Evolutionary conservation across 2,329 filamentous ascomycete species (phyloP).

Genomic region (Ophiocordyceps australis): DNA sequence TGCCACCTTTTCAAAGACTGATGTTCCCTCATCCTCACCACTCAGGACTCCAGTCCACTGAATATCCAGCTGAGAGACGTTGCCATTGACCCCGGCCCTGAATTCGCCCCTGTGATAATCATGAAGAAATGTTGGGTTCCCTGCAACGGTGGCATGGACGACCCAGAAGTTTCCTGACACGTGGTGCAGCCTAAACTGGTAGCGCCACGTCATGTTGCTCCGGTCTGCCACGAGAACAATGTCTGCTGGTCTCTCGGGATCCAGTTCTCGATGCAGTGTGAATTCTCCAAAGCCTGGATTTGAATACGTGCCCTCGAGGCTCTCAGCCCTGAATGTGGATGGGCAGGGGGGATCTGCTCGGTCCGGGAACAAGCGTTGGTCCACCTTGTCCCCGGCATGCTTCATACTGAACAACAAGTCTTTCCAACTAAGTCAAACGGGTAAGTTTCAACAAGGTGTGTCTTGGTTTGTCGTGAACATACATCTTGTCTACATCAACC

Average conservation of each 20-base stretch:
- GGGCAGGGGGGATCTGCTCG: conserved; percentile 15
- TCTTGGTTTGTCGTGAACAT: conserved; percentile 2
- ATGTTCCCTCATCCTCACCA: neutral
- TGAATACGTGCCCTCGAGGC: conserved; percentile 20
- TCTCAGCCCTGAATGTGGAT: conserved; percentile 14
- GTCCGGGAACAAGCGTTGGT: conserved; percentile 17
- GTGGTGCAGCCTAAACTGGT: conserved; percentile 8
- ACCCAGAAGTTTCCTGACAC: conserved; percentile 11
- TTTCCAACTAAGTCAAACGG: neutral
- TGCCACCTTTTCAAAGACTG: neutral
- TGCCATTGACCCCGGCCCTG: conserved; percentile 1
- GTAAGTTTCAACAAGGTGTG: neutral
- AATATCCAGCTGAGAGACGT: neutral
- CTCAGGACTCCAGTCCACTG: neutral
- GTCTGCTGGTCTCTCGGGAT: conserved; percentile 2
- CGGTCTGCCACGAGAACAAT: conserved; percentile 8
- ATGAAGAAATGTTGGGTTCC: neutral
- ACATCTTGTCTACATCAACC: conserved; percentile 5
- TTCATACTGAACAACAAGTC: neutral
- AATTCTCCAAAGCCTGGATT: conserved; percentile 20
- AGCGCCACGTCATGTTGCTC: conserved; percentile 5
- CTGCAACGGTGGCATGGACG: neutral
- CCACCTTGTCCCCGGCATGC: conserved; percentile 7
- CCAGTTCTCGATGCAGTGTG: conserved; percentile 4
- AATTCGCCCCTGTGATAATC: conserved; percentile 3